Conservation (phyloP, 2,329 filamentous ascomycete species). For the Pyricularia grisea region DNA sequence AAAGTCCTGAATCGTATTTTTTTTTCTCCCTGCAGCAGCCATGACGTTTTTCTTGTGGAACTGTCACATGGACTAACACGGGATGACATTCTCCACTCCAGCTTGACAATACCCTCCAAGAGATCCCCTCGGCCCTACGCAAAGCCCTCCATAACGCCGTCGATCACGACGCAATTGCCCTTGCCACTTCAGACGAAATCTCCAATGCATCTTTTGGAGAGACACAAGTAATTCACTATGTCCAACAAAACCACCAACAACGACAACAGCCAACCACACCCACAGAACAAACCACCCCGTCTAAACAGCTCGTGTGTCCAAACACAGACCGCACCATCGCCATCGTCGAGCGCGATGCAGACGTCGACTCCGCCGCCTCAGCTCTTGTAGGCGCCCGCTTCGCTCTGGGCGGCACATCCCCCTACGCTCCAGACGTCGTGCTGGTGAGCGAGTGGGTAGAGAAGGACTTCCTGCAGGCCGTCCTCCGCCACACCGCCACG, state of each 20-base stretch:
- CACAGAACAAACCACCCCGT: neutral
- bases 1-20: neutral
- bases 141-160: conserved; percentile 13
- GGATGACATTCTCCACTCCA: neutral
- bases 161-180: conserved; percentile 16
- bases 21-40: too few relatives aligned
- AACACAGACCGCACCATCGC: conserved; percentile 30
- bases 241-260: neutral
- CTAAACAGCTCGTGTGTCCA: conserved; percentile 10
- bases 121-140: conserved; percentile 14
- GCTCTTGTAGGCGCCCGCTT: conserved; percentile 44
- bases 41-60: too few relatives aligned
- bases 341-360: conserved; percentile 50
- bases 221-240: neutral
- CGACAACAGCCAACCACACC: conserved; percentile 11
- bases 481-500: conserved; percentile 22
- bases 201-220: neutral
- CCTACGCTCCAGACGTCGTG: conserved; percentile 53
- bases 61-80: neutral
- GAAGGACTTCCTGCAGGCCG: conserved; percentile 41
- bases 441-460: conserved; percentile 56
- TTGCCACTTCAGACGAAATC: conserved; percentile 15
- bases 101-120: neutral
- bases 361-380: conserved; percentile 41
- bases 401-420: conserved; percentile 42